phyloP scores from a whole-genome alignment of 495 filamentous ascomycete genomes.

The Penicillium cataractarum region DNA sequence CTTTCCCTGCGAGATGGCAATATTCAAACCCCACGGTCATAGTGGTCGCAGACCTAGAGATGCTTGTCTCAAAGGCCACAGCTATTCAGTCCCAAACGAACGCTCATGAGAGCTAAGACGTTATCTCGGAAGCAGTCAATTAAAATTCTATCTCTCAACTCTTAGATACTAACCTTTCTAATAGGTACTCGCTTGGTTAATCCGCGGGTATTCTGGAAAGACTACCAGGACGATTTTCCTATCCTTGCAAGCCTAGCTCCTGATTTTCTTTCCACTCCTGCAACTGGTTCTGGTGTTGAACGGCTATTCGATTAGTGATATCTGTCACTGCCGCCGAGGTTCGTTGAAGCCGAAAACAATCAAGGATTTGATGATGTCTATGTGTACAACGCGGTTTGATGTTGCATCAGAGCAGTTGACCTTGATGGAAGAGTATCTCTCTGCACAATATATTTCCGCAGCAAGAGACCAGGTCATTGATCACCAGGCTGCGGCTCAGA shows the following conservation, averaged over 20 bases:
- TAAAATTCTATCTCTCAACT: neutral
- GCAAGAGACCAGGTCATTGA: too few species aligned
- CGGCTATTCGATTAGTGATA: constrained; percentile 22
- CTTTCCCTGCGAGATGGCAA: too few species aligned
- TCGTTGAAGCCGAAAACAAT: constrained; percentile 9
- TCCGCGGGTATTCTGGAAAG: constrained; percentile 11
- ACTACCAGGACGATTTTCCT: constrained; percentile 7
- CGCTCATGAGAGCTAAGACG: constrained; percentile 9
- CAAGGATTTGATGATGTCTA: neutral
- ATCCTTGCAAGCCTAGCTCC: constrained; percentile 7
- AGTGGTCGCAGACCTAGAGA: constrained; percentile 1
- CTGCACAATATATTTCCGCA: neutral
- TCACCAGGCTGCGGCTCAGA: too few species aligned
- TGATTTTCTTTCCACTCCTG: constrained; percentile 14
- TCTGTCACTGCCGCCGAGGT: constrained; percentile 20
- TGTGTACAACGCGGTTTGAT: neutral
- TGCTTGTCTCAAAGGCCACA: neutral
- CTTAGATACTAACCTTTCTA: neutral
- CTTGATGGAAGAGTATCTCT: constrained; percentile 2
- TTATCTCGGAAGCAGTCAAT: constrained; percentile 17
- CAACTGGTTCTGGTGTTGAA: constrained; percentile 18
- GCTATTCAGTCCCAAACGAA: neutral
- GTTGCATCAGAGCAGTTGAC: neutral
- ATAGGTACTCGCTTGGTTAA: neutral
- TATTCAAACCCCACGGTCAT: too few species aligned